phyloP scores from a whole-genome alignment of 352 stramenopile genomes.

The Pythium folliculosum region DNA sequence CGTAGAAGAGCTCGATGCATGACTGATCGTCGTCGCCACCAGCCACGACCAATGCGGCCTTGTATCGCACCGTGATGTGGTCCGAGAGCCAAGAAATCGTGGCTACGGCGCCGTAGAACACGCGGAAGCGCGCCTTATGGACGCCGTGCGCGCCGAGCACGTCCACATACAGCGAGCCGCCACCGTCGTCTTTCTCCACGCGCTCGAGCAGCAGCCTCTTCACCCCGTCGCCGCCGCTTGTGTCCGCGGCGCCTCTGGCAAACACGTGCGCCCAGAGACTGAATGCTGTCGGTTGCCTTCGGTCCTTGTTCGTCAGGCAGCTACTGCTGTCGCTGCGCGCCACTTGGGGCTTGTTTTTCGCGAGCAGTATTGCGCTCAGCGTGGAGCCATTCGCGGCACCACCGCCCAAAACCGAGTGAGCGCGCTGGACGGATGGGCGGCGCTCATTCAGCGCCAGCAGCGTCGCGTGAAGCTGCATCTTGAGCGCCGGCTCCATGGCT shows the following conservation, averaged over 20 bases:
- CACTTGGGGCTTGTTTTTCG: neutral
- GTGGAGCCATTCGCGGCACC: neutral
- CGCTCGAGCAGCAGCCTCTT: slow-evolving; percentile 17
- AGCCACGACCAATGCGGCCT: neutral
- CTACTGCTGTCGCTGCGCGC: slow-evolving; percentile 20
- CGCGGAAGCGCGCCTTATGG: slow-evolving; percentile 29
- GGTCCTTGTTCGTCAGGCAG: slow-evolving; percentile 27
- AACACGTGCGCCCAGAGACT: slow-evolving; percentile 25
- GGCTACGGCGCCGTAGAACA: slow-evolving; percentile 34
- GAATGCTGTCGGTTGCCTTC: neutral
- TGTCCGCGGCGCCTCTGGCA: neutral
- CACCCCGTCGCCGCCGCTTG: neutral
- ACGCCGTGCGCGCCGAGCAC: slow-evolving; percentile 17
- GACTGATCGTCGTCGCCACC: neutral
- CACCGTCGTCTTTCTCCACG: neutral
- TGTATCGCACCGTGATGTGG: slow-evolving; percentile 22
- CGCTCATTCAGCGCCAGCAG: slow-evolving; percentile 28
- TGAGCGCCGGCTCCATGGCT: slow-evolving; percentile 32
- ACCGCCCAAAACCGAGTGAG: slow-evolving; percentile 10
- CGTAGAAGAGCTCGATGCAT: slow-evolving; percentile 33
- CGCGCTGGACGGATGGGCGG: slow-evolving; percentile 11
- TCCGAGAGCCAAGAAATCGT: slow-evolving; percentile 42
- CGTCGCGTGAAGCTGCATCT: slow-evolving; percentile 52
- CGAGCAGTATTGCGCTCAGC: no score
- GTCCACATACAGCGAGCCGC: slow-evolving; percentile 26